phyloP scores from a whole-genome alignment of 345 rosid genomes.

The Gossypium ekmanianum region DNA sequence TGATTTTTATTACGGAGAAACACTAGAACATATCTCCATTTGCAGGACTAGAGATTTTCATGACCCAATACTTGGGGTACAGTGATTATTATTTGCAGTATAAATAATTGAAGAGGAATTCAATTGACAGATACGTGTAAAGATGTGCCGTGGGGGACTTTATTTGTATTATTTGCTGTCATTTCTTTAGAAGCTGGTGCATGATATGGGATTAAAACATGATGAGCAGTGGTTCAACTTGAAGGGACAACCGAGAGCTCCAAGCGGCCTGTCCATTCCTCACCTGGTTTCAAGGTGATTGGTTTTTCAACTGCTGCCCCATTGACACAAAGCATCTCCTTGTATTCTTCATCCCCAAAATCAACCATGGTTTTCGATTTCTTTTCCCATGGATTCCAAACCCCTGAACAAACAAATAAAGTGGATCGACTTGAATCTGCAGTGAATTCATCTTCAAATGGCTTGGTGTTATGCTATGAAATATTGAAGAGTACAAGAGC shows the following conservation, averaged over 20 bases:
- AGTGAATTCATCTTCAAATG: no score
- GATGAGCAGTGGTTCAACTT: constrained; percentile 9
- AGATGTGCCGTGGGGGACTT: background rate
- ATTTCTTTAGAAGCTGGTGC: no score
- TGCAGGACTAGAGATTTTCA: constrained; percentile 1
- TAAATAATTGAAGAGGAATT: background rate
- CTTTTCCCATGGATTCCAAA: constrained; percentile 99
- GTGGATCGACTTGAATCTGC: no score
- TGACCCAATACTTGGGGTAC: background rate
- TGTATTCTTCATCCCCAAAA: constrained; percentile 92
- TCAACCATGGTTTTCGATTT: constrained; percentile 70
- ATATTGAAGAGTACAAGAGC: constrained; percentile 12
- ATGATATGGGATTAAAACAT: no score
- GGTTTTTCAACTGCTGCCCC: constrained; percentile 86
- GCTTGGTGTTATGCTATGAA: no score
- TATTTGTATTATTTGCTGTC: constrained; percentile 6
- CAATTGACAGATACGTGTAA: background rate
- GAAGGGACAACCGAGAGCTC: constrained; percentile 62
- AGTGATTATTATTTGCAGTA: background rate
- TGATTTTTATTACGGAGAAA: background rate
- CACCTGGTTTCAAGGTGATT: constrained; percentile 81
- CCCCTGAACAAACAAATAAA: constrained; percentile 38
- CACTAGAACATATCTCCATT: constrained; percentile 1
- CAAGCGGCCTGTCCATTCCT: constrained; percentile 94
- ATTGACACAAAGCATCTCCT: constrained; percentile 80